Evolutionary conservation across 1,284 basidiomycete genomes (phyloP).

Genomic region (Fomitopsis pinicola): DNA sequence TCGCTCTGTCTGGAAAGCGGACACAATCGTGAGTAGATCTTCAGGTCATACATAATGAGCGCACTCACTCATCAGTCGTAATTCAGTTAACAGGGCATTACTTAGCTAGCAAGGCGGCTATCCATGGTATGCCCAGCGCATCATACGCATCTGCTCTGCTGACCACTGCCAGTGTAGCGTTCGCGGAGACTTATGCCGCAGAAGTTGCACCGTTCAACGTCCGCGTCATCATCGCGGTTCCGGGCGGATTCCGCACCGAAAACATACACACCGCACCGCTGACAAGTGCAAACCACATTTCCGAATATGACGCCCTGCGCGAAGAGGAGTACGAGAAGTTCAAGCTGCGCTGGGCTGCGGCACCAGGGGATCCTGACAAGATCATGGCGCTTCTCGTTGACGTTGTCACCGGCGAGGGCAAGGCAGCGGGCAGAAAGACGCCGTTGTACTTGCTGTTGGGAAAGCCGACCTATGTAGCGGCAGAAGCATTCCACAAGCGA

Average conservation of each 20-base stretch:
- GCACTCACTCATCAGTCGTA: background rate
- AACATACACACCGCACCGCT: conserved; percentile 23
- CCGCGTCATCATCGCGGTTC: conserved; percentile 29
- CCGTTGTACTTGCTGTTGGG: conserved; percentile 24
- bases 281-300: conserved; percentile 22
- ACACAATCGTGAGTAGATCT: conserved; percentile 36
- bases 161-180: conserved; percentile 14
- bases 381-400: conserved; percentile 53
- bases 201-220: conserved; percentile 31
- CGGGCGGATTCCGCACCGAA: conserved; percentile 31
- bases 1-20: conserved; percentile 31
- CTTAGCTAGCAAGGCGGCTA: background rate
- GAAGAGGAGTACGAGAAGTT: conserved; percentile 26
- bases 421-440: conserved; percentile 23
- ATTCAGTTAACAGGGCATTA: background rate
- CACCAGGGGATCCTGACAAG: conserved; percentile 50
- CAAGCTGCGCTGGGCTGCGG: conserved; percentile 32
- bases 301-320: conserved; percentile 26
- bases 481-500: conserved; percentile 21
- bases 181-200: conserved; percentile 29
- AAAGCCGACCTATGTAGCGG: conserved; percentile 26
- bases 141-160: background rate
- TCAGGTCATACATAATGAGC: background rate
- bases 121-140: background rate
- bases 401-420: conserved; percentile 46